These are phyloP conservation scores for Colletotrichum graminicola DNA, from an alignment of 2,329 filamentous ascomycete species.

Conservation along the genomic window DNA sequence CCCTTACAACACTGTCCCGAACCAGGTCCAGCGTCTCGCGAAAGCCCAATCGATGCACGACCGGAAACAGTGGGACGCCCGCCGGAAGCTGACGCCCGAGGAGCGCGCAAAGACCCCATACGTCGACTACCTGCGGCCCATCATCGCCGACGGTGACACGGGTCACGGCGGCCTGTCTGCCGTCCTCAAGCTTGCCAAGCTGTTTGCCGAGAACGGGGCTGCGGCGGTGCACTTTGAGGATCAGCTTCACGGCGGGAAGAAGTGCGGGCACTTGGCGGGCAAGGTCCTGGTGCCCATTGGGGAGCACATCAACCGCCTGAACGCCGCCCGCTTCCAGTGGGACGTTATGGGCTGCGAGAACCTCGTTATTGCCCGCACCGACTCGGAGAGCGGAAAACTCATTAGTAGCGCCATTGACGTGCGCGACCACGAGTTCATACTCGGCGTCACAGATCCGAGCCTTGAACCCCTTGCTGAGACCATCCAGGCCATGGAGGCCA, in stretches of 20 bases:
- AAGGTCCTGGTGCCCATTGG: conserved; percentile 95
- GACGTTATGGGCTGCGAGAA: conserved; percentile 98
- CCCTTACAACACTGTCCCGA: conserved; percentile 98
- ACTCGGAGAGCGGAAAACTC: conserved; percentile 93
- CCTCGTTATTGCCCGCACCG: conserved; percentile 92
- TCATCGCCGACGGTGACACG: conserved; percentile 96
- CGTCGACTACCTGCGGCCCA: conserved; percentile 91
- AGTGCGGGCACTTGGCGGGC: conserved; percentile 95
- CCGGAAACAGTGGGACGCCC: conserved; percentile 90
- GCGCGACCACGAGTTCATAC: conserved; percentile 96
- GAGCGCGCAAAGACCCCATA: conserved; percentile 84
- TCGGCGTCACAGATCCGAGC: conserved; percentile 82
- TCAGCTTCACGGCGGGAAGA: conserved; percentile 97
- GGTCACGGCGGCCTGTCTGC: conserved; percentile 93
- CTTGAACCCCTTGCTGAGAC: conserved; percentile 87
- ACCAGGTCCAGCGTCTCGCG: conserved; percentile 95
- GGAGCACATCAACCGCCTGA: conserved; percentile 95
- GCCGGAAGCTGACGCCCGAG: conserved; percentile 81
- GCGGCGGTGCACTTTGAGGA: conserved; percentile 98
- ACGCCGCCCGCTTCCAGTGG: conserved; percentile 96
- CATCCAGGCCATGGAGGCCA: conserved; percentile 88
- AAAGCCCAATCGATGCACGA: conserved; percentile 98
- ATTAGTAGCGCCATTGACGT: conserved; percentile 92
- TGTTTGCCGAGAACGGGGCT: conserved; percentile 97
- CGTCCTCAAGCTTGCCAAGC: conserved; percentile 94